phyloP scores from a whole-genome alignment of 1,139 yeast species.

The Candida freyschussii region DNA sequence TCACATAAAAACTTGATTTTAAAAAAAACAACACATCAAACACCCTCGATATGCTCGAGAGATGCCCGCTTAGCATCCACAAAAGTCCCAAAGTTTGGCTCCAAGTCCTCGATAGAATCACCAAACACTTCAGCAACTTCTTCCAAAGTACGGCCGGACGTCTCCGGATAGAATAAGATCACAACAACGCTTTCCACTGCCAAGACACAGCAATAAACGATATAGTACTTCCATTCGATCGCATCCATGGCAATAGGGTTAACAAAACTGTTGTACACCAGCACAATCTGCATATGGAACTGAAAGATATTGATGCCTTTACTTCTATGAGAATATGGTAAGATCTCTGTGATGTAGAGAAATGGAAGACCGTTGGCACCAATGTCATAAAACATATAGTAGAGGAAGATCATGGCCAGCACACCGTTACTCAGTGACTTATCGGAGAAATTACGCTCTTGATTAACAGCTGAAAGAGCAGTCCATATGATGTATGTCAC shows the following conservation, averaged over 20 bases:
- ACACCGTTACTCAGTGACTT: slow-evolving; percentile 30
- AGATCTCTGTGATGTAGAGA: slow-evolving; percentile 34
- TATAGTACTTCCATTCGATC: slow-evolving; percentile 55
- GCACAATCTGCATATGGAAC: slow-evolving; percentile 28
- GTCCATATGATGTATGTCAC: slow-evolving; percentile 32
- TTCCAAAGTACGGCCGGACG: slow-evolving; percentile 47
- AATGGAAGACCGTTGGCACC: slow-evolving; percentile 29
- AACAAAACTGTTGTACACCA: slow-evolving; percentile 42
- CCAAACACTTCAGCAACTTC: slow-evolving; percentile 35
- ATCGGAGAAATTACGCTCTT: slow-evolving; percentile 15
- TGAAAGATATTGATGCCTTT: slow-evolving; percentile 30
- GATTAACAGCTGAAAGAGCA: slow-evolving; percentile 30
- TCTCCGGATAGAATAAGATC: slow-evolving; percentile 41
- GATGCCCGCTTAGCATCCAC: slow-evolving; percentile 1
- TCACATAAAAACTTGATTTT: too few species aligned
- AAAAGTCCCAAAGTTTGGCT: slow-evolving; percentile 2
- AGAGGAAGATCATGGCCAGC: slow-evolving; percentile 34
- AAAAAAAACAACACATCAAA: too few species aligned
- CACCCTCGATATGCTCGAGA: slow-evolving; percentile 5
- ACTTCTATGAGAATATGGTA: slow-evolving; percentile 34
- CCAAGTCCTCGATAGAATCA: slow-evolving; percentile 21
- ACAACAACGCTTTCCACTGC: slow-evolving; percentile 36
- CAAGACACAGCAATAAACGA: slow-evolving; percentile 41
- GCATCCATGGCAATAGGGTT: slow-evolving; percentile 57
- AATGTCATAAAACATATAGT: slow-evolving; percentile 30